Conservation (phyloP, 768 basidiomycete species). For the Suillus luteus region DNA sequence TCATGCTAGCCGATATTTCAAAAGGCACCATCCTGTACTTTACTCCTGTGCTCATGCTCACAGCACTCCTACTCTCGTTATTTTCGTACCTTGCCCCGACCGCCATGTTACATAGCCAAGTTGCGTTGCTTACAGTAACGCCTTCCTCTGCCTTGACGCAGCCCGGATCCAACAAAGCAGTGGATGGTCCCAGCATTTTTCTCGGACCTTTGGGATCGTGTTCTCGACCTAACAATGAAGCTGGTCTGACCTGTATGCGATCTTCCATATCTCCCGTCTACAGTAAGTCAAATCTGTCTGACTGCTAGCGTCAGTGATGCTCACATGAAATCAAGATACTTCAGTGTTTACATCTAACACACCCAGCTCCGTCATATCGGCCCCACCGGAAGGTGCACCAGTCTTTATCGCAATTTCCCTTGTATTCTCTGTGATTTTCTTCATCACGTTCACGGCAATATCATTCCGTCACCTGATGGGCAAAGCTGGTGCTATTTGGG, state of each 20-base stretch:
- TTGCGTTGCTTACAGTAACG: constrained; percentile 64
- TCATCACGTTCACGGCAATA: constrained; percentile 63
- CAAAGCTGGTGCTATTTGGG: constrained; percentile 49
- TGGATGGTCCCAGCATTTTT: constrained; percentile 72
- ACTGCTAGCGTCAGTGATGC: background rate
- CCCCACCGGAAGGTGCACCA: constrained; percentile 62
- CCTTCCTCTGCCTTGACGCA: constrained; percentile 51
- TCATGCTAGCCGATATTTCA: constrained; percentile 72
- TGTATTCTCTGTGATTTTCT: constrained; percentile 59
- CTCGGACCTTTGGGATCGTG: constrained; percentile 77
- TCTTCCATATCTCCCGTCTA: constrained; percentile 60
- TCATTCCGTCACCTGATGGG: constrained; percentile 68
- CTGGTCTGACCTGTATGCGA: constrained; percentile 54
- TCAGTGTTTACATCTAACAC: constrained; percentile 59
- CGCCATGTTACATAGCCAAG: constrained; percentile 57
- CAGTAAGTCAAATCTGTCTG: constrained; percentile 43
- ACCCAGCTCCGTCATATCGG: constrained; percentile 55
- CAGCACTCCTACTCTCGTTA: constrained; percentile 63
- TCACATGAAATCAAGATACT: constrained; percentile 48
- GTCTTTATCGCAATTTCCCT: constrained; percentile 65
- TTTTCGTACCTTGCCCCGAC: constrained; percentile 72
- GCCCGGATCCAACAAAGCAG: constrained; percentile 29
- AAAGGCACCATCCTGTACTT: constrained; percentile 70
- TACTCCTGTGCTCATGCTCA: constrained; percentile 63
- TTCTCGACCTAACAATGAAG: constrained; percentile 49